Base-by-base conservation (phyloP, 371 early-diverging fungal genomes). In the Mortierella sp. region DNA sequence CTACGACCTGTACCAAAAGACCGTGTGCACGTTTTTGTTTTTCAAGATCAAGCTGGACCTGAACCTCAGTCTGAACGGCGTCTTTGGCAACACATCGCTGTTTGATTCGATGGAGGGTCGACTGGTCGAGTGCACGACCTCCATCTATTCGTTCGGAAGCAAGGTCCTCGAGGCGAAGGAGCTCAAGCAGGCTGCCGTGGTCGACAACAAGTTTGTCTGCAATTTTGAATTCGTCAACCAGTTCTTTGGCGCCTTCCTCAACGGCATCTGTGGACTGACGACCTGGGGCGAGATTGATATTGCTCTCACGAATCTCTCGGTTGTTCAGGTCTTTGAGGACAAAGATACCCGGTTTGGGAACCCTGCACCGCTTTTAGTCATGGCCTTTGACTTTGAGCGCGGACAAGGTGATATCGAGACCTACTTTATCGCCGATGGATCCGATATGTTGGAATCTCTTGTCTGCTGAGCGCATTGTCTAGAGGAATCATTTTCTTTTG, bases 91-190 rank as follows among this genome's bases (percentile, higher is more conserved):
- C 75, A 84, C 76, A 19, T 88, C 87, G n/a, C 85, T 91, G 47
- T 91, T 90, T 74, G 91, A 93, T 53, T 88, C 91, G 14, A 78
- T 76, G 8, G 88, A 89, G 44, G 85, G 89, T 13, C 86, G 87
- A 29, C 80, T 89, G 19, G 85, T 93, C 29, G 89, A 92, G 77
- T 92, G 92, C 82, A 91, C 90, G 0, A 93, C 92, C 0, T 89
- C 90, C 14, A 91, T 92, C 61, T 92, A 91, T 64, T 92, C 92
- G 4, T 93, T 91, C 78, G 92, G 92, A 22, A 87, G 87, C 61
- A 89, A 89, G 16, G 91, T 93, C 10, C 77, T 92, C 14, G 91
- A 93, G 71, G 88, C 92, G 8, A 89, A 89, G 68, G 90, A 93
- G 79, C 77, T 90, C 47, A 88, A 89, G 39, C 90, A 91, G 65